phyloP scores from a whole-genome alignment of 257 asterid species.

The Lycium ferocissimum region DNA sequence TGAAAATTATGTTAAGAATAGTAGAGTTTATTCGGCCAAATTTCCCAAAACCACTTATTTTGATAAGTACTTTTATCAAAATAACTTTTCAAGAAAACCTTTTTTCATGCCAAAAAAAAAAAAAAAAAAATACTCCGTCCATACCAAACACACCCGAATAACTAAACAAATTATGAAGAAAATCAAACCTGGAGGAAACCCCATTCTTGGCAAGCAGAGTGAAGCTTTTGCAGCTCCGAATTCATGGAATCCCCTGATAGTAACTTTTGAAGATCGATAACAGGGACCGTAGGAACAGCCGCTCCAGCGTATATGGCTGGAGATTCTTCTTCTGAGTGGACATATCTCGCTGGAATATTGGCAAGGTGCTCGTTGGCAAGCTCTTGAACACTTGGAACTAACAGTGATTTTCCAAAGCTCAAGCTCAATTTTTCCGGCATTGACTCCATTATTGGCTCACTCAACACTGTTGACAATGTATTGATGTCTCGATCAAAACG shows the following conservation, averaged over 20 bases:
- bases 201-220: conserved; percentile 65
- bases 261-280: conserved; percentile 46
- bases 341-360: conserved; percentile 49
- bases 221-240: conserved; percentile 51
- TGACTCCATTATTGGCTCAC: no score
- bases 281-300: conserved; percentile 35
- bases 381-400: conserved; percentile 64
- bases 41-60: no score
- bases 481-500: background rate
- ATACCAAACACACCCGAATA: no score
- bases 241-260: conserved; percentile 32
- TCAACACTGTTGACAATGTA: no score
- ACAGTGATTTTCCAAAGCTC: conserved; percentile 53
- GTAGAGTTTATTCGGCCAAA: no score
- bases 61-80: no score
- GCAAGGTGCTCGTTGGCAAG: conserved; percentile 41
- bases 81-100: no score
- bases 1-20: background rate
- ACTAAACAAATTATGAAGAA: conserved; percentile 6
- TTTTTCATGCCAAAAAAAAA: no score
- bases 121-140: no score
- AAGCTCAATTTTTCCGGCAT: conserved; percentile 33
- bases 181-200: conserved; percentile 61
- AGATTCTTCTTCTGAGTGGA: conserved; percentile 38
- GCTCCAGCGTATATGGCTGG: conserved; percentile 8